A percentile compares a stretch with the other conserved stretches of the same genome.
Evolutionary conservation across 139 green algal genomes (phyloP).

Genomic region (Deuterostichococcus epilithicus): DNA sequence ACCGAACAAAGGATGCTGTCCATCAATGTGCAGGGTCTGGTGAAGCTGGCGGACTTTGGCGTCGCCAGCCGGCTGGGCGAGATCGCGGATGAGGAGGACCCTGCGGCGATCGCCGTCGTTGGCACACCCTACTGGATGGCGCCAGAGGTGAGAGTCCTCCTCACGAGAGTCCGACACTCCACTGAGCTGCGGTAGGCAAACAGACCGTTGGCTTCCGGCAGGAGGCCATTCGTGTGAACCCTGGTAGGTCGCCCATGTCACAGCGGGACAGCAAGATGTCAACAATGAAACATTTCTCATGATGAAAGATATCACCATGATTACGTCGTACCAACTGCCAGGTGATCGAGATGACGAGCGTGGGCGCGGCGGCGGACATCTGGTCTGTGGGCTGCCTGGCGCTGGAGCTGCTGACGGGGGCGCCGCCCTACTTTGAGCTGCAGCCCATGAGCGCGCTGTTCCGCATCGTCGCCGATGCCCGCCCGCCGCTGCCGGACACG

Average conservation of each 20-base stretch:
- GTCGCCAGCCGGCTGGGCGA: conserved; percentile 86
- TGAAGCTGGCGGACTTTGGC: conserved; percentile 98
- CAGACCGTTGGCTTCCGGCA: no score
- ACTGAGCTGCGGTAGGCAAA: no score
- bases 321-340: conserved; percentile 33
- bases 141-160: conserved; percentile 68
- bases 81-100: conserved; percentile 18
- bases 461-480: conserved; percentile 87
- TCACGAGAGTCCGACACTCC: no score
- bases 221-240: no score
- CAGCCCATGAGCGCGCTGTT: conserved; percentile 92
- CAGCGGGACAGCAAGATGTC: no score
- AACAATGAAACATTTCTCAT: no score
- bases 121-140: conserved; percentile 97
- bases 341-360: conserved; percentile 92
- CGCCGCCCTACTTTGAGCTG: conserved; percentile 92
- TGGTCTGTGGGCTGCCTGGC: conserved; percentile 94
- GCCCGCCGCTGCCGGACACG: conserved; percentile 75
- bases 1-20: conserved; percentile 12
- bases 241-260: no score
- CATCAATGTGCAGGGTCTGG: conserved; percentile 63
- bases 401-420: conserved; percentile 92
- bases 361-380: conserved; percentile 86
- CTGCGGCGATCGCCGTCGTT: conserved; percentile 36
- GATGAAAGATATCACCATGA: no score